Evolutionary conservation across 352 stramenopile genomes (phyloP), one percentile per base, ranked within the genome.

Genomic region (Sclerospora graminicola): DNA sequence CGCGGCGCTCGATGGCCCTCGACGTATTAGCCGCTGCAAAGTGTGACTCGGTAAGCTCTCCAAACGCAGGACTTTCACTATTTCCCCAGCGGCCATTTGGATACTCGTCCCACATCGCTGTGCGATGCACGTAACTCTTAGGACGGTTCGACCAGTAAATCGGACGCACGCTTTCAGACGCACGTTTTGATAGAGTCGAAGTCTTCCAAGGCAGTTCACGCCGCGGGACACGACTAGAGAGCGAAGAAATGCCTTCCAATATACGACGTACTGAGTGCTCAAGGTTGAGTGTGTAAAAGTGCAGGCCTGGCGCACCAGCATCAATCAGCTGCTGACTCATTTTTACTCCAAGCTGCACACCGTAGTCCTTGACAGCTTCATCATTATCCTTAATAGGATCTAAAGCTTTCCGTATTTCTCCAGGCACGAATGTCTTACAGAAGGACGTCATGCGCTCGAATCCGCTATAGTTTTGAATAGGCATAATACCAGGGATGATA

Each of bases 61-160:
- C 95, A 66, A 98, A 99, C 37, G 94, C 94, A 5, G 94, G 94
- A 34, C 75, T 95, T 39, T 95, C 84, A 27, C 78, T 93, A 67
- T 97, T 95, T 29, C 94, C 95, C 95, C 95, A 99, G 26, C 95
- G 75, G 24, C 81, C 94, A 61, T 96, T 98, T 63, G 74, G 94
- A 72, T 98, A 97, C 51, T 98, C 94, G 59, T 98, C 94, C 95
- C 95, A 99, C 48, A 86, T 84, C 45, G 96, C 89, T n/a, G 96
- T 99, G 36, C 96, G 76, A 60, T 96, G 78, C 15, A 99, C 68
- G 72, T 99, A 99, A 51, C 84, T 97, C 68, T 97, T 96, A 9
- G 95, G 95, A 23, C 96, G 85, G 67, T 99, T 98, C 8, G 95
- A 96, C 96, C 96, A 99, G 59, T 98, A 98, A 51, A 99, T 99